Evolutionary conservation across 768 basidiomycete species (phyloP).

Genomic region (Leucosporidium creatinivorum): DNA sequence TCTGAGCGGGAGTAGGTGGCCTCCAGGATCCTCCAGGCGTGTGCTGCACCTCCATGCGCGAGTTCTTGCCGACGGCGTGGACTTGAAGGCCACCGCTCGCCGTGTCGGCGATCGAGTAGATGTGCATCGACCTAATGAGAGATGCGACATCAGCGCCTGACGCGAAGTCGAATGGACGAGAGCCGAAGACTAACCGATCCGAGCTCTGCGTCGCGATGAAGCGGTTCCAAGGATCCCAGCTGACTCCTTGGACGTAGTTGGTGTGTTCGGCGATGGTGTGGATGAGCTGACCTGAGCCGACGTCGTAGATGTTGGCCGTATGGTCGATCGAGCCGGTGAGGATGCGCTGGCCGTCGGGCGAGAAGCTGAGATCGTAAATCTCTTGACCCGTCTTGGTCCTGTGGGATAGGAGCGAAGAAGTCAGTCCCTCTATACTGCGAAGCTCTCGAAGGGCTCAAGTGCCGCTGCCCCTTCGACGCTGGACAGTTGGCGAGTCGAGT

Average conservation of each 20-base stretch:
- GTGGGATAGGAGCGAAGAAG: background rate
- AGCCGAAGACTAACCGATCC: slow-evolving; percentile 53
- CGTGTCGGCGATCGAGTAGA: slow-evolving; percentile 64
- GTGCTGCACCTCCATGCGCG: slow-evolving; percentile 54
- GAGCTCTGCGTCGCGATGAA: slow-evolving; percentile 96
- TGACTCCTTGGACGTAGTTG: slow-evolving; percentile 96
- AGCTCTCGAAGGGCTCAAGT: no score
- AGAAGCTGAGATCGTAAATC: slow-evolving; percentile 97
- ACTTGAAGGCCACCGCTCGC: slow-evolving; percentile 34
- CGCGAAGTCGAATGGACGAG: no score
- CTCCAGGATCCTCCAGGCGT: background rate
- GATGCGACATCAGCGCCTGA: background rate
- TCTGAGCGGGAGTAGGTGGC: background rate
- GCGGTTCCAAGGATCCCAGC: slow-evolving; percentile 96
- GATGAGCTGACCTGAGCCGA: slow-evolving; percentile 67
- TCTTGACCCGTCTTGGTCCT: slow-evolving; percentile 83
- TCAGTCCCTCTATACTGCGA: no score
- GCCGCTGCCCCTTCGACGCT: no score
- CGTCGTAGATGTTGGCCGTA: slow-evolving; percentile 72
- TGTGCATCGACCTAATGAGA: slow-evolving; percentile 64
- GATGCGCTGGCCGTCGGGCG: slow-evolving; percentile 85
- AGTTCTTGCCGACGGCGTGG: slow-evolving; percentile 83
- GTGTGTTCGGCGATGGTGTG: slow-evolving; percentile 86
- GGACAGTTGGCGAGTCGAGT: no score
- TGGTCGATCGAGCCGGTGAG: slow-evolving; percentile 97